Conservation (phyloP, 1,139 yeast species). For the Hanseniaspora sp. region DNA sequence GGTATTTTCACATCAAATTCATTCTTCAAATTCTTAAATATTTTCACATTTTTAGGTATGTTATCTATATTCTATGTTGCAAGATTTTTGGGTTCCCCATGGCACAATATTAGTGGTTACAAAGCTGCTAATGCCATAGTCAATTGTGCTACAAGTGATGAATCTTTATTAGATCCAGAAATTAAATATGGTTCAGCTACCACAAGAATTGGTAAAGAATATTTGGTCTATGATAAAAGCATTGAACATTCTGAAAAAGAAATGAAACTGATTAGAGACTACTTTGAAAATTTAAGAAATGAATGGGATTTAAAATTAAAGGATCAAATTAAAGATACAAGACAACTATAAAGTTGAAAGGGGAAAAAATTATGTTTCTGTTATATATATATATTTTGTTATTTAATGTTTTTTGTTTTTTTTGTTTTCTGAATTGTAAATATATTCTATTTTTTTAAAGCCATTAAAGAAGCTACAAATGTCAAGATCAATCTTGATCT, state of each 20-base stretch:
- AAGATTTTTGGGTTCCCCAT: conserved; percentile 66
- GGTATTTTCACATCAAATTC: conserved; percentile 86
- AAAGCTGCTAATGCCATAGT: conserved; percentile 81
- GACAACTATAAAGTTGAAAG: conserved; percentile 22
- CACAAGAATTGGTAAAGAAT: conserved; percentile 52
- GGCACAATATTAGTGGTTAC: conserved; percentile 82
- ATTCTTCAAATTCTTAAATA: conserved; percentile 61
- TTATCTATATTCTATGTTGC: conserved; percentile 72
- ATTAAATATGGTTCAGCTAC: conserved; percentile 69
- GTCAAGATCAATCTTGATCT: conserved; percentile 87
- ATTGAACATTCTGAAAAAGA: conserved; percentile 57
- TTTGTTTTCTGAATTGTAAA: background rate
- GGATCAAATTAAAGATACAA: conserved; percentile 57
- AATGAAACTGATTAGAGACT: conserved; percentile 29
- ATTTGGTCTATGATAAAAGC: conserved; percentile 44
- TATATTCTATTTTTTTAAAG: conserved; percentile 31
- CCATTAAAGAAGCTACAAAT: conserved; percentile 90
- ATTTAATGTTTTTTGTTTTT: background rate
- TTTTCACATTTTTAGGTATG: conserved; percentile 79
- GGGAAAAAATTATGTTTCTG: background rate
- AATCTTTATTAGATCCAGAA: conserved; percentile 38
- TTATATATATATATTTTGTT: background rate
- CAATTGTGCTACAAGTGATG: conserved; percentile 43
- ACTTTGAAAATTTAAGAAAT: conserved; percentile 42
- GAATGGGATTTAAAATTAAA: conserved; percentile 64